phyloP scores from a whole-genome alignment of 345 rosid genomes.

The Aquilaria malaccensis region DNA sequence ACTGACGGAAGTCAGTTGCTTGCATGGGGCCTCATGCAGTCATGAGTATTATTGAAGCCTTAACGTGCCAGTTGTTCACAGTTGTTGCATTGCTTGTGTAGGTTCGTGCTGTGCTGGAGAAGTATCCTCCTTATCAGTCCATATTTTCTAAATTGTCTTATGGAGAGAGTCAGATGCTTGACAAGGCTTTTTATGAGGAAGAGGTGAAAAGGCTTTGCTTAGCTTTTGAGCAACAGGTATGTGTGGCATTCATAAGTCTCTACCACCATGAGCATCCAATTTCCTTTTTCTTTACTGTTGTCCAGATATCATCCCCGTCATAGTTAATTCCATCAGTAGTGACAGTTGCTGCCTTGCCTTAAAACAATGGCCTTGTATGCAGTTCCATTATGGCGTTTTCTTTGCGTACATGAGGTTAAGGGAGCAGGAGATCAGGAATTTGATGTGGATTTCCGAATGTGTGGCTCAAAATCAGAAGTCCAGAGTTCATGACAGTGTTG shows the following conservation, averaged over 20 bases:
- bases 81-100: conserved; percentile 21
- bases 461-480: conserved; percentile 99
- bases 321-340: neutral
- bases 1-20: too few relatives aligned
- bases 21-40: too few relatives aligned
- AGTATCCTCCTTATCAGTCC: conserved; percentile 89
- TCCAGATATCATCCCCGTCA: too few relatives aligned
- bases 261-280: neutral
- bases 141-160: conserved; percentile 81
- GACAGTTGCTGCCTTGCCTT: neutral
- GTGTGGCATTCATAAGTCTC: conserved; percentile 7
- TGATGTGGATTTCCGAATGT: conserved; percentile 98
- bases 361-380: conserved; percentile 17
- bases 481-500: conserved; percentile 96
- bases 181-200: conserved; percentile 97
- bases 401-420: conserved; percentile 95
- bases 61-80: neutral
- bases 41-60: too few relatives aligned
- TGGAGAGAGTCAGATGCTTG: conserved; percentile 98
- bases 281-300: neutral
- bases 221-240: conserved; percentile 95
- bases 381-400: conserved; percentile 94
- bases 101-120: conserved; percentile 94
- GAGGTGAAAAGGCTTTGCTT: conserved; percentile 98
- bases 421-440: conserved; percentile 97